These are phyloP conservation scores for Diplosphaera chodatii DNA, from an alignment of 139 green algal genomes.

Conservation along the genomic window DNA sequence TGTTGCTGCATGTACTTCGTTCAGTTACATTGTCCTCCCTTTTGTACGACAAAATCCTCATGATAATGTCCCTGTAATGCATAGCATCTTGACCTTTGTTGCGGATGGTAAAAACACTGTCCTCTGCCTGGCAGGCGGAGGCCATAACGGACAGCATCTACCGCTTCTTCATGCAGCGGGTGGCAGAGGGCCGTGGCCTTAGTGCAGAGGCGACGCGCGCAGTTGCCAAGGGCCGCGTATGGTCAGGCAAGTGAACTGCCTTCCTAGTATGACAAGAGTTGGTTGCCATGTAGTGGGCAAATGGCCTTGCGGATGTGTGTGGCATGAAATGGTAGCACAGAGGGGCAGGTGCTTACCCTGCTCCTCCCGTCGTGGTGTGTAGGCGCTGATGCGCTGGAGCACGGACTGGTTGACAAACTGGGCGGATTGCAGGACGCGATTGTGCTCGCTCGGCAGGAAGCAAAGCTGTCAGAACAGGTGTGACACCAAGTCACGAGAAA, in stretches of 20 bases:
- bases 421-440: constrained; percentile 20
- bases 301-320: too few relatives aligned
- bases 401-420: constrained; percentile 21
- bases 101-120: too few relatives aligned
- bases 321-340: too few relatives aligned
- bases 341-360: too few relatives aligned
- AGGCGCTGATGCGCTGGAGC: constrained; percentile 11
- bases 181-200: constrained; percentile 14
- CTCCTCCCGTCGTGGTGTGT: too few relatives aligned
- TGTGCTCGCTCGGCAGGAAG: constrained; percentile 2
- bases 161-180: constrained; percentile 13
- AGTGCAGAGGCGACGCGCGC: not conserved
- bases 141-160: constrained; percentile 20
- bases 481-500: too few relatives aligned
- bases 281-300: too few relatives aligned
- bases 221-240: constrained; percentile 26
- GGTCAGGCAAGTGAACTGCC: not conserved
- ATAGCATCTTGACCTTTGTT: too few relatives aligned
- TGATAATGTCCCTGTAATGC: too few relatives aligned
- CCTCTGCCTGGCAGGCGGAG: constrained; percentile 4
- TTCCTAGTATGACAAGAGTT: not conserved
- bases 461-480: constrained; percentile 11
- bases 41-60: too few relatives aligned
- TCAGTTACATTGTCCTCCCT: too few relatives aligned
- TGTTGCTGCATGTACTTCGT: too few relatives aligned